Base-by-base conservation (phyloP, 208 protist species). In the Strigomonas culicis region DNA sequence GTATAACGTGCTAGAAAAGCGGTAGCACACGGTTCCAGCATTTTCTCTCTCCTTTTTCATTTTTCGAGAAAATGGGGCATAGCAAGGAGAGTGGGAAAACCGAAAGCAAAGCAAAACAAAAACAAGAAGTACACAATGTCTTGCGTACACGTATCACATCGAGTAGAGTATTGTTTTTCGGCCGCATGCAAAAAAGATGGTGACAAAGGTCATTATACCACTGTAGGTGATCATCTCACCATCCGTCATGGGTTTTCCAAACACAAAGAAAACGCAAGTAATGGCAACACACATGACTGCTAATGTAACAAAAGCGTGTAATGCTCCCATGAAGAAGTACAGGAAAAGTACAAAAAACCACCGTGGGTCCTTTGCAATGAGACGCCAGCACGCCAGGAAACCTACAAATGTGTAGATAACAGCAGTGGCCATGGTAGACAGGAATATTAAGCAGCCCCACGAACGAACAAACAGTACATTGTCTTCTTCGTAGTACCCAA, bases 121-220 rank as follows among this genome's bases (percentile, higher is more conserved):
- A 68, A 10, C 11, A 34, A 27, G 25, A 67, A 49, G 28, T 6
- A 34, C 22, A 21, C 10, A 36, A 53, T 28, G n/a, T 24, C 8
- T 25, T 27, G 28, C 32, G n/a, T 41, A 17, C 6, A 56, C 28
- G 11, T n/a, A 21, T 84, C 51, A 94, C 3, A 95, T 51, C 15
- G 80, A 74, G 70, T 93, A 91, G 19, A 92, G 43, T n/a, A 90
- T 75, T 4, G 83, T 73, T 62, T 79, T 85, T 11, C 77, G 69
- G 7, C 86, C 85, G n/a, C 68, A 76, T 0, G 89, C 76, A 70
- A 95, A 90, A 58, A 88, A 93, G 28, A 89, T 46, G 0, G 75
- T 90, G 43, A 86, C 52, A n/a, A 82, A 55, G 4, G 81, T 69
- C 77, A 95, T 84, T 30, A 88, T 70, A 49, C 63, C 72, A 7